Evolutionary conservation across 768 basidiomycete genomes (phyloP).

Genomic region (Lactifluus subvellereus): DNA sequence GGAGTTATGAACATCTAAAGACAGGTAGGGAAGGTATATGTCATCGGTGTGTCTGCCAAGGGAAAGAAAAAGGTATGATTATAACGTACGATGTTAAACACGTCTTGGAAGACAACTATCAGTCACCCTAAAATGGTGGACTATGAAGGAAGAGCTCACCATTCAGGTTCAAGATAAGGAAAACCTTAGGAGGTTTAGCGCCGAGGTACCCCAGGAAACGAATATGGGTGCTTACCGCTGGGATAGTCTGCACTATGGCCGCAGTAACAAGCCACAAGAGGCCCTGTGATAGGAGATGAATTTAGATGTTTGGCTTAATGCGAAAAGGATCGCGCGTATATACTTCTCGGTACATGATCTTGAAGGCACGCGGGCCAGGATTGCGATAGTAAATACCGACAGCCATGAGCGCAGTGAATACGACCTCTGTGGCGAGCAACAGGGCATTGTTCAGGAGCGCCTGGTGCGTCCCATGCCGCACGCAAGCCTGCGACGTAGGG

Average conservation of each 20-base stretch:
- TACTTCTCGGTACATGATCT: conserved; percentile 21
- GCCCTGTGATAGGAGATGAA: conserved; percentile 4
- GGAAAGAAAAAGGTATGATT: not conserved
- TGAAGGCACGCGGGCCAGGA: conserved; percentile 7
- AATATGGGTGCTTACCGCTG: conserved; percentile 4
- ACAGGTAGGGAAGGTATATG: not conserved
- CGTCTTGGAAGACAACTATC: conserved; percentile 4
- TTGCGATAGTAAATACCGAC: conserved; percentile 11
- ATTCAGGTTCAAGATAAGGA: conserved; percentile 18
- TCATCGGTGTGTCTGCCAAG: not conserved
- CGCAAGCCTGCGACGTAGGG: not conserved
- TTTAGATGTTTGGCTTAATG: not conserved
- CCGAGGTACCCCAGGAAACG: not conserved
- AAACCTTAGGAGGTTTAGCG: conserved; percentile 4
- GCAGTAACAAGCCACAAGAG: conserved; percentile 16
- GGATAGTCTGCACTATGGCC: conserved; percentile 3
- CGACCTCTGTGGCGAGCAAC: conserved; percentile 1
- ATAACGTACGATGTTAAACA: conserved; percentile 19
- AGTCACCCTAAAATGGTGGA: not conserved
- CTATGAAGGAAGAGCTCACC: not conserved
- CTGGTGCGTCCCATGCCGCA: not conserved
- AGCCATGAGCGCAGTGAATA: conserved; percentile 8
- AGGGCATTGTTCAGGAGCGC: conserved; percentile 1
- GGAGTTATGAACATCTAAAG: conserved; percentile 17
- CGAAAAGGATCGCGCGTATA: not conserved